Evolutionary conservation across 2,329 filamentous ascomycete genomes (phyloP).

Genomic region (Sporothrix euskadiensis): DNA sequence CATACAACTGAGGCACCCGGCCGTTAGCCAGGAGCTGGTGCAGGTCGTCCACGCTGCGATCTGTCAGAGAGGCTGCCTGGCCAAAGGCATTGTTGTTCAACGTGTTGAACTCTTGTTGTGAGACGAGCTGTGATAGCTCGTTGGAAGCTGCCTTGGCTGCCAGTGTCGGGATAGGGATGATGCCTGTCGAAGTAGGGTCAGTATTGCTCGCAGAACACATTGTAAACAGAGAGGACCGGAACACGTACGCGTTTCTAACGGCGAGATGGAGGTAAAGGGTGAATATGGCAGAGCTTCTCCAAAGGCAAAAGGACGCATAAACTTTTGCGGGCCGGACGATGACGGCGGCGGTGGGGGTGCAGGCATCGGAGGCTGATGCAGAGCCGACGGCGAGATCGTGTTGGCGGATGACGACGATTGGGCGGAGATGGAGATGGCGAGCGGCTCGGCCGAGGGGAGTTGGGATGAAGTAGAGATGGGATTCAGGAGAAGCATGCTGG

Average conservation of each 20-base stretch:
- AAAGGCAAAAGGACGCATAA: constrained; percentile 58
- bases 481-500: constrained; percentile 33
- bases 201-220: not conserved
- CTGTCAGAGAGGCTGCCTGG: constrained; percentile 36
- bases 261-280: constrained; percentile 76
- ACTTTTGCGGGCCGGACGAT: constrained; percentile 31
- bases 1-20: constrained; percentile 69
- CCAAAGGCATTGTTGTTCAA: constrained; percentile 65
- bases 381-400: constrained; percentile 19
- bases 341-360: constrained; percentile 26
- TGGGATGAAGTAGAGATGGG: constrained; percentile 29
- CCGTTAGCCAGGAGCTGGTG: constrained; percentile 67
- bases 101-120: constrained; percentile 59
- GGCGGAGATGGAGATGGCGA: constrained; percentile 27
- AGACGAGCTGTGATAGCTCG: constrained; percentile 54
- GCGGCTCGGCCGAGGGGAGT: constrained; percentile 24
- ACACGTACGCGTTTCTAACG: constrained; percentile 69
- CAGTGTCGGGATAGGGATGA: constrained; percentile 65
- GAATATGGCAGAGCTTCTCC: constrained; percentile 80
- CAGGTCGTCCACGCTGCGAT: constrained; percentile 72
- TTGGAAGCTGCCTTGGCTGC: constrained; percentile 57
- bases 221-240: constrained; percentile 17
- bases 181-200: constrained; percentile 48
- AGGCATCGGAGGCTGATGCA: constrained; percentile 12
- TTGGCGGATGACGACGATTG: constrained; percentile 24